Evolutionary conservation across 2,329 filamentous ascomycete genomes (phyloP).

Genomic region (Cladophialophora immunda): DNA sequence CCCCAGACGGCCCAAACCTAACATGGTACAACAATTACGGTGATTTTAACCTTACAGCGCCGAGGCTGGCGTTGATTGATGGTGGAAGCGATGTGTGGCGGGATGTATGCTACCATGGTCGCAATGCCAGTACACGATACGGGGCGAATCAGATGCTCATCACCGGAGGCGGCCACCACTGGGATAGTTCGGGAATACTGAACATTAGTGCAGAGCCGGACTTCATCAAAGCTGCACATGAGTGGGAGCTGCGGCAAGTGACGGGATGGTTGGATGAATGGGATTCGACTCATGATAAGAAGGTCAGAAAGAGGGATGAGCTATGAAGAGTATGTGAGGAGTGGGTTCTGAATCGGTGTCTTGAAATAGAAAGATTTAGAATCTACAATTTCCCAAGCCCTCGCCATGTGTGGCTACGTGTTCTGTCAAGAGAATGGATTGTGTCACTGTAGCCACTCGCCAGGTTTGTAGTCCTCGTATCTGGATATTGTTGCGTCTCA

Average conservation of each 20-base stretch:
- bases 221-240: conserved; percentile 61
- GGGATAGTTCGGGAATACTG: conserved; percentile 58
- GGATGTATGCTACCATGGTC: conserved; percentile 61
- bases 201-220: conserved; percentile 58
- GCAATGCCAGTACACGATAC: conserved; percentile 51
- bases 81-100: conserved; percentile 63
- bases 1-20: conserved; percentile 53
- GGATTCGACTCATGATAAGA: conserved; percentile 22
- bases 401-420: neutral
- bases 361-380: neutral
- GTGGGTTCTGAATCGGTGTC: neutral
- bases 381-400: neutral
- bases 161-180: conserved; percentile 62
- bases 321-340: conserved; percentile 3
- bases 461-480: too few species aligned
- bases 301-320: conserved; percentile 29
- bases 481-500: neutral
- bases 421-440: neutral
- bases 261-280: conserved; percentile 48
- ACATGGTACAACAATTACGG: conserved; percentile 57
- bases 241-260: conserved; percentile 60
- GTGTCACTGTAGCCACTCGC: neutral
- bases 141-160: conserved; percentile 61
- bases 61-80: conserved; percentile 61
- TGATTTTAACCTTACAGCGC: conserved; percentile 56